Base-by-base conservation (phyloP, 495 filamentous ascomycete species). In the Penicillium crystallinum region DNA sequence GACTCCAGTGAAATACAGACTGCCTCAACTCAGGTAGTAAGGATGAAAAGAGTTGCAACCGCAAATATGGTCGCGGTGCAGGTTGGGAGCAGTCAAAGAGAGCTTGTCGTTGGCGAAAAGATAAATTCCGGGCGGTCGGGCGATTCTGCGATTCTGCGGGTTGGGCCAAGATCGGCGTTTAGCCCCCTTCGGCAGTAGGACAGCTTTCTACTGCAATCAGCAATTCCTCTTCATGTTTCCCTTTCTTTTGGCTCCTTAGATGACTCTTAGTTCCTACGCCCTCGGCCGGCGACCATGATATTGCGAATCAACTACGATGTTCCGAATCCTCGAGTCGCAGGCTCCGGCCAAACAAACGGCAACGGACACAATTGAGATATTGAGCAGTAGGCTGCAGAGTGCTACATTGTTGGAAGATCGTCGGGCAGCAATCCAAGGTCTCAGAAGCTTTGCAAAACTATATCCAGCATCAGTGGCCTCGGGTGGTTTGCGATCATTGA, bases 381-480 rank as follows among this genome's bases (percentile, higher is more conserved):
- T 97, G 38, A 92, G 87, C 72, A 83, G 84, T 61, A 87, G 93
- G 46, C 81, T 98, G 25, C 83, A 86, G 58, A 91, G 84, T 51
- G 89, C 90, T 27, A 96, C 89, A 1, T 78, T 98, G 17, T 79
- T 97, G 31, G 93, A 98, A 72, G 93, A 98, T 70, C 85, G 93
- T 43, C 85, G 93, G 49, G 90, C 88, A 47, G 91, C 93, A 37
- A 95, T 97, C 43, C 81, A 95, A 50, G 93, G 93, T 27, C 77
- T 98, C 30, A 81, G 95, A 54, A 96, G 90, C 76, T 97, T 98
- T 70, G 90, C 93, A 27, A 96, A 96, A 66, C 81, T 91, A 46
- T 97, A 91, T 63, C 95, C 95, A 29, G 93, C 95, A 19, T 91
- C 89, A 10, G 93, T 98, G n/a, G 91, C 93, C 10, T 96, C 91